Base-by-base conservation (phyloP, 306 rosid species). In the Casuarina glauca region DNA sequence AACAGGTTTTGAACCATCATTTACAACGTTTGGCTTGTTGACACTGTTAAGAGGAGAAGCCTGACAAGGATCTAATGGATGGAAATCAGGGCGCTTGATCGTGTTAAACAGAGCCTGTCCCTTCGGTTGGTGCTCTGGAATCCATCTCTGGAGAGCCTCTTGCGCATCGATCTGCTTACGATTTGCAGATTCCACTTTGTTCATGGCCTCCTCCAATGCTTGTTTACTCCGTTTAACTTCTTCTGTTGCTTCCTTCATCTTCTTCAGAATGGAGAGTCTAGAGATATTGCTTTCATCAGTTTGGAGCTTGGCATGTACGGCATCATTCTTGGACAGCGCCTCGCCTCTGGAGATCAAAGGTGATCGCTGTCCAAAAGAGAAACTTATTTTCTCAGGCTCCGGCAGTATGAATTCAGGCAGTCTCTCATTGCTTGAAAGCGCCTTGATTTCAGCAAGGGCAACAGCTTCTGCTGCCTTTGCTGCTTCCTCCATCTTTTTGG, bases 401-500 rank as follows among this genome's bases (percentile, higher is more conserved):
- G 89, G 91, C 20, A 75, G 79, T 43, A 82, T 55, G 78, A 86
- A 76, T 43, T 83, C 85, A 8, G 87, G 51, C 49, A 88, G 73
- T 72, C 73, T 72, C 75, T 87, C 88, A 38, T 69, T 53, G 73
- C 80, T 8, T 6, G 91, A 85, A 62, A 95, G 83, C 69, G 91
- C 96, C 78, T 84, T 82, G 76, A 95, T 87, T 85, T 95, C 99
- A 5, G 97, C 96, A 46, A 93, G 89, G 74, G 99, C 99, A 76
- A 93, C 89, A 5, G 94, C 97, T 85, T 95, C 99, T 32, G 97
- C 97, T 15, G 97, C 97, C 85, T 71, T 88, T 15, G 99, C 97
- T 2, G 99, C 99, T 83, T 95, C 97, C 72, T 93, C 97, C 99
- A 95, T 95, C 90, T 91, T 95, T 78, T 91, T 93, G 38, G 99